Conservation (phyloP, 805 yeast species). For the Candida maris region DNA sequence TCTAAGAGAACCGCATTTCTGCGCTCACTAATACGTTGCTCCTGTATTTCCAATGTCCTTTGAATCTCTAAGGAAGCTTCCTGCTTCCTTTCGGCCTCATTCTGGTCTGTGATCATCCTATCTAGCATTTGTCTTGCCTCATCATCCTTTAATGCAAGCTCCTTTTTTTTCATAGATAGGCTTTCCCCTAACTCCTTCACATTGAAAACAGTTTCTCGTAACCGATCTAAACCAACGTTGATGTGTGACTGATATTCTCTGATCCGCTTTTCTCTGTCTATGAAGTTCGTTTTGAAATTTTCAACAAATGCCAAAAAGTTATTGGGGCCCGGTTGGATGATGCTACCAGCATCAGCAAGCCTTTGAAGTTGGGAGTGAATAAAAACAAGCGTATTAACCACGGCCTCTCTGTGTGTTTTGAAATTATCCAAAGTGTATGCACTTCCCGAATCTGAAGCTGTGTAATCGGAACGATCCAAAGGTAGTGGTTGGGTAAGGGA, state of each 20-base stretch:
- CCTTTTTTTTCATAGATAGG: slow-evolving; percentile 49
- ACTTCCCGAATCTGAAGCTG: slow-evolving; percentile 29
- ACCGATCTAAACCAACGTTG: slow-evolving; percentile 65
- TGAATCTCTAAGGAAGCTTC: slow-evolving; percentile 81
- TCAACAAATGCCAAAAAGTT: slow-evolving; percentile 49
- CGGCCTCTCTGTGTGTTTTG: slow-evolving; percentile 28
- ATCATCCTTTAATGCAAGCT: slow-evolving; percentile 51
- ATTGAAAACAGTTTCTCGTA: slow-evolving; percentile 71
- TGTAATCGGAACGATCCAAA: slow-evolving; percentile 44
- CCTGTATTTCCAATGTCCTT: slow-evolving; percentile 64
- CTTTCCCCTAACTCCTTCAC: slow-evolving; percentile 57
- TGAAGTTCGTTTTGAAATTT: slow-evolving; percentile 42
- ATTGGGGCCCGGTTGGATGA: slow-evolving; percentile 42
- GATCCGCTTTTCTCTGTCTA: slow-evolving; percentile 41
- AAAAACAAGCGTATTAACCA: slow-evolving; percentile 43
- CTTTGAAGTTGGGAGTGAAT: slow-evolving; percentile 37
- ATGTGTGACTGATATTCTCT: slow-evolving; percentile 71
- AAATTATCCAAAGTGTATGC: slow-evolving; percentile 13
- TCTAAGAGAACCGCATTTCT: slow-evolving; percentile 55
- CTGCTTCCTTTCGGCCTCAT: slow-evolving; percentile 86
- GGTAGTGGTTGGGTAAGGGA: slow-evolving; percentile 38
- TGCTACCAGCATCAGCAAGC: not conserved
- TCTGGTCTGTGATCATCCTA: slow-evolving; percentile 77
- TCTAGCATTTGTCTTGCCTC: slow-evolving; percentile 72
- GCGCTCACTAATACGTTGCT: slow-evolving; percentile 52